Evolutionary conservation across 257 asterid species (phyloP), one percentile per base, ranked within the genome.

Genomic region (Henckelia pumila): DNA sequence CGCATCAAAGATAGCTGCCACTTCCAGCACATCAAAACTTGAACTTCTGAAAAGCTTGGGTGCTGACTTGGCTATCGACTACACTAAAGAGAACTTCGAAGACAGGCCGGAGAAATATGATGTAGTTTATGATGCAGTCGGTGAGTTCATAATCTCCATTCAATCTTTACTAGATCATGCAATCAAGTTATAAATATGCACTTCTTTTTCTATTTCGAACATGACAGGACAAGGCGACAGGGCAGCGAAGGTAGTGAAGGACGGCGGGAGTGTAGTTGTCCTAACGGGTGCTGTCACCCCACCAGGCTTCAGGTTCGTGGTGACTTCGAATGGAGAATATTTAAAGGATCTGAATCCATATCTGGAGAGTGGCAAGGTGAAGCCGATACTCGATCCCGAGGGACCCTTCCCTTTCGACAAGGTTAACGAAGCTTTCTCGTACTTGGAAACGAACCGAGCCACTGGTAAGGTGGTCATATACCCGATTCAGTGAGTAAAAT

Each of bases 1-100:
- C 9, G 97, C 97, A 65, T 93, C 98, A 13, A 86, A 82, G 78
- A 82, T 88, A 3, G 98, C 96, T 53, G 93, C 95, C 25, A 89
- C 97, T 7, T 59, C 97, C 20, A 89, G 96, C 86, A 83, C 95
- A 0, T 77, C 78, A 3, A 89, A 93, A 62, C 28, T 82, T 82
- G 92, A 86, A 2, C 62, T 89, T 59, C 49, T 93, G 35, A 89
- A 80, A 75, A 89, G 91, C 82, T 78, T 92, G 68, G 97, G 97
- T 59, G 92, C 79, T 29, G 97, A 93, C 78, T 70, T 88, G 66
- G 88, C 88, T 8, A 88, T 93, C 25, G 98, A 93, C 79, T 93
- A 93, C 82, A 93, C 96, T 3, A 88, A 85, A 82, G 85, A 88
- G 68, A 82, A 86, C 73, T 88, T 88, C 5, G 88, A 88, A 81